A percentile compares a stretch with the other conserved stretches of the same genome.
These are phyloP conservation scores for Globisporangium uncinulatum DNA, from an alignment of 352 stramenopile genomes.

Conservation along the genomic window DNA sequence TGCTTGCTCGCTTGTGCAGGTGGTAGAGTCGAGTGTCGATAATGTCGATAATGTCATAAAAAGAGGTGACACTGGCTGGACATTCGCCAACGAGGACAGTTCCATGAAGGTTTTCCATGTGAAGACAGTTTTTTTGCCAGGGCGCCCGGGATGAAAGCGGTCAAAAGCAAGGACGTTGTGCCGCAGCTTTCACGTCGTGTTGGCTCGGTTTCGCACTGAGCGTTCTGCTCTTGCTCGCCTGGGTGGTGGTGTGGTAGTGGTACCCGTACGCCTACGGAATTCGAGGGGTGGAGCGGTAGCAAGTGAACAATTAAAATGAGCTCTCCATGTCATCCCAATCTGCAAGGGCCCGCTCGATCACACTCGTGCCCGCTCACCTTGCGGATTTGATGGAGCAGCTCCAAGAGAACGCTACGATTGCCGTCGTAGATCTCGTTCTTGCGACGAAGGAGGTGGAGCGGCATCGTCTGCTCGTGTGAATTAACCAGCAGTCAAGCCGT, in stretches of 20 bases:
- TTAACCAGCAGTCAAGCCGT: neutral
- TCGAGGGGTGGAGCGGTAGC: neutral
- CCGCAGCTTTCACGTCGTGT: neutral
- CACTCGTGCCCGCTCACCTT: slow-evolving; percentile 17
- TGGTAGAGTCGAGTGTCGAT: neutral
- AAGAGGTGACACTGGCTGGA: neutral
- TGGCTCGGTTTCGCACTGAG: neutral
- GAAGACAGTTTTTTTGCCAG: neutral
- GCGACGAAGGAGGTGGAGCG: slow-evolving; percentile 36
- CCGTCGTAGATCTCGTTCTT: slow-evolving; percentile 34
- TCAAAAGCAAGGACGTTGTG: neutral
- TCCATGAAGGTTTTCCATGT: no score
- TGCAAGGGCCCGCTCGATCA: neutral
- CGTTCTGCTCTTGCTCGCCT: neutral
- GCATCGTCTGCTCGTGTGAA: slow-evolving; percentile 30
- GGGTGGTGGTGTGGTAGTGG: neutral
- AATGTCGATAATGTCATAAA: neutral
- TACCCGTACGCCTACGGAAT: neutral
- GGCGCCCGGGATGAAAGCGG: neutral
- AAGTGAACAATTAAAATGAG: neutral
- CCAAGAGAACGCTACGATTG: slow-evolving; percentile 27
- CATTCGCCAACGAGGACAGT: neutral
- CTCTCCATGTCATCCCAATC: neutral
- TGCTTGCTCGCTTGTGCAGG: neutral
- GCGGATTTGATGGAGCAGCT: slow-evolving; percentile 38